phyloP scores from a whole-genome alignment of 345 rosid genomes.

The Camelina laxa region DNA sequence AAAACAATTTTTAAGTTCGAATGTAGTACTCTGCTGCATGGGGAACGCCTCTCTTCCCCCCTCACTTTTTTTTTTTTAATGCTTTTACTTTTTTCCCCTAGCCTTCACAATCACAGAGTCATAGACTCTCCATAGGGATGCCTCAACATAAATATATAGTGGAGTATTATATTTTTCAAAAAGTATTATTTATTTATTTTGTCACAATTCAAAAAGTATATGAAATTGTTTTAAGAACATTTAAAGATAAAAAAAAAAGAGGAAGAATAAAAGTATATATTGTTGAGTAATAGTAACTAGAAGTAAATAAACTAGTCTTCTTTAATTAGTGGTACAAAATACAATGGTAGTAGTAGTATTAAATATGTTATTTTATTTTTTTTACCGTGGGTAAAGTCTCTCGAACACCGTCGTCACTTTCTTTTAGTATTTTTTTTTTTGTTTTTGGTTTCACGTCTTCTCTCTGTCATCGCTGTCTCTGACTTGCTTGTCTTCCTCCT shows the following conservation, averaged over 20 bases:
- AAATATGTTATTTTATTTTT: no score
- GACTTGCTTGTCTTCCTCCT: conserved; percentile 43
- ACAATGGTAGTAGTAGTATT: not conserved
- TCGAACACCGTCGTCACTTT: conserved; percentile 26
- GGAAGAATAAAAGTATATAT: conserved; percentile 4
- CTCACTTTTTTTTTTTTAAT: not conserved
- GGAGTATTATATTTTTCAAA: no score
- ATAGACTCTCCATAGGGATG: conserved; percentile 14
- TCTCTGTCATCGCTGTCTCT: conserved; percentile 44
- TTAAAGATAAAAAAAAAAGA: not conserved
- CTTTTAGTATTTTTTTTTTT: conserved; percentile 7
- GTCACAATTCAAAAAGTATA: not conserved
- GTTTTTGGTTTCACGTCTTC: not conserved
- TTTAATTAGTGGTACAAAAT: not conserved
- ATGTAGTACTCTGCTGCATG: conserved; percentile 30
- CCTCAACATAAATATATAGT: not conserved
- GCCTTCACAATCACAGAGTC: not conserved
- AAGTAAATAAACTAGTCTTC: conserved; percentile 28
- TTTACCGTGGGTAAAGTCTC: no score
- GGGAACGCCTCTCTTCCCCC: conserved; percentile 28
- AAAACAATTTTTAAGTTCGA: conserved; percentile 1
- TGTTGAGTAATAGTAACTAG: not conserved
- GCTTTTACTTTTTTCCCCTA: not conserved
- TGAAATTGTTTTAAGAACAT: not conserved
- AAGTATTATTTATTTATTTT: no score